Evolutionary conservation across 2,329 filamentous ascomycete genomes (phyloP).

Genomic region (Beauveria sp.): DNA sequence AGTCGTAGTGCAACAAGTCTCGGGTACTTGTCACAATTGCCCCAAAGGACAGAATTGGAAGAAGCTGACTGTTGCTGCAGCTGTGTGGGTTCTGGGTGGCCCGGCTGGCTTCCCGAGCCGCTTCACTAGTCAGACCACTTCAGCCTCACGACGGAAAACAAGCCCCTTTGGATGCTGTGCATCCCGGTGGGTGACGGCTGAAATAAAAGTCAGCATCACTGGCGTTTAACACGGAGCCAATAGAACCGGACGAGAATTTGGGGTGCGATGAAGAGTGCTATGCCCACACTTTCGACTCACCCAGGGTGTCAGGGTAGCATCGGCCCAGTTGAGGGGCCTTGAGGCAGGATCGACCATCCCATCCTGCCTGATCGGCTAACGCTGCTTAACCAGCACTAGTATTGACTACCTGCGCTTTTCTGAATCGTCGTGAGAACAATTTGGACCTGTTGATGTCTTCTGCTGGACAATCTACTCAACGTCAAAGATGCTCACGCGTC

Average conservation of each 20-base stretch:
- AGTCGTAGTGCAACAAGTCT: background rate
- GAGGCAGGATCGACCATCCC: too few relatives aligned
- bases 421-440: too few relatives aligned
- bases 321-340: too few relatives aligned
- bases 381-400: too few relatives aligned
- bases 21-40: background rate
- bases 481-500: too few relatives aligned
- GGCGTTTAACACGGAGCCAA: background rate
- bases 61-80: background rate
- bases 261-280: too few relatives aligned
- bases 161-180: background rate
- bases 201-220: background rate
- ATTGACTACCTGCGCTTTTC: too few relatives aligned
- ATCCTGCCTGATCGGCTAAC: too few relatives aligned
- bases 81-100: constrained; percentile 1
- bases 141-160: background rate
- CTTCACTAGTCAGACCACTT: background rate
- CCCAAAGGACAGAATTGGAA: background rate
- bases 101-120: background rate
- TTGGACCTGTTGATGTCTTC: too few relatives aligned
- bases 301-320: too few relatives aligned
- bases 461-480: too few relatives aligned
- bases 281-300: too few relatives aligned
- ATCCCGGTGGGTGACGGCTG: background rate
- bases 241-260: background rate